Conservation (phyloP, 129 eudicot species). For the Tagetes erecta region DNA sequence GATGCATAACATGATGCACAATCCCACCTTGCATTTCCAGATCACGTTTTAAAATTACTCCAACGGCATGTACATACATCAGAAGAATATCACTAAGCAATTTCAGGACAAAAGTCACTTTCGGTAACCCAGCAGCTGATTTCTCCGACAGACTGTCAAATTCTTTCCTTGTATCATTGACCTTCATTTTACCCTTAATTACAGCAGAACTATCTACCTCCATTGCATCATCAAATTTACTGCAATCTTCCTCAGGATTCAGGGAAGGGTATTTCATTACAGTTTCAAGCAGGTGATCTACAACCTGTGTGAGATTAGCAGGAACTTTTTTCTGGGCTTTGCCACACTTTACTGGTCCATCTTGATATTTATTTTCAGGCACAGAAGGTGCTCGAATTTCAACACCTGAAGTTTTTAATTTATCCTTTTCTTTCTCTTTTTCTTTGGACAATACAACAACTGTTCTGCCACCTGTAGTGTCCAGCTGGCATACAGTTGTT, state of each 20-base stretch:
- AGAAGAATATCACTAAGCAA: conserved; percentile 85
- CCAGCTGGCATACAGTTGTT: conserved; percentile 79
- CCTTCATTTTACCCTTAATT: conserved; percentile 89
- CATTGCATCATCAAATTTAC: conserved; percentile 58
- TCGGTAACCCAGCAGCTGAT: conserved; percentile 74
- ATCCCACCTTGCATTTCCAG: conserved; percentile 82
- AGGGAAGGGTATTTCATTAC: conserved; percentile 53
- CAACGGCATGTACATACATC: conserved; percentile 93
- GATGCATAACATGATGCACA: conserved; percentile 76
- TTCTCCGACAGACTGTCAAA: conserved; percentile 56
- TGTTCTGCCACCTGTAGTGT: conserved; percentile 82
- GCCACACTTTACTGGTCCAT: conserved; percentile 61
- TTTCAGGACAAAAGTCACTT: conserved; percentile 84
- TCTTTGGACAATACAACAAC: conserved; percentile 63
- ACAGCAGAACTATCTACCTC: conserved; percentile 67
- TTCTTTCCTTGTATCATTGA: conserved; percentile 64
- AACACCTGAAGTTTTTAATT: conserved; percentile 53
- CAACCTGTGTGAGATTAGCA: conserved; percentile 80
- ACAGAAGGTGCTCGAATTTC: conserved; percentile 54
- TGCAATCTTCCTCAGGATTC: conserved; percentile 43
- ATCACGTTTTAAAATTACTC: conserved; percentile 79
- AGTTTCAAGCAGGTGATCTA: conserved; percentile 92
- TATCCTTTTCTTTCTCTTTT: conserved; percentile 72
- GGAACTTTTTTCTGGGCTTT: conserved; percentile 87
- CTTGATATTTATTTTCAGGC: conserved; percentile 69